Conservation (phyloP, 495 filamentous ascomycete genomes). For the Penicillium pulvis region DNA sequence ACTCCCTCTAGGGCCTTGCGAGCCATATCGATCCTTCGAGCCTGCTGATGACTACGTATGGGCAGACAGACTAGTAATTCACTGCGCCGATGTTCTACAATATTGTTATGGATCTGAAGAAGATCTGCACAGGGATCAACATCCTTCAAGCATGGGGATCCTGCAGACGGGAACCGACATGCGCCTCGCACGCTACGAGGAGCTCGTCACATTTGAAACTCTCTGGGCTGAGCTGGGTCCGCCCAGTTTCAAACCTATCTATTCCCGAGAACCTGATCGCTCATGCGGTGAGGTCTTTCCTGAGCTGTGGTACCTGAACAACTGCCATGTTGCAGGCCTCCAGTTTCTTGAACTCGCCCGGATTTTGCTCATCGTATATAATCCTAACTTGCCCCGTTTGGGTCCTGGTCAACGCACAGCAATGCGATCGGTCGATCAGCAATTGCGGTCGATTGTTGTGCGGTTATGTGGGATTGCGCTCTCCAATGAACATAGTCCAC, state of each 20-base stretch:
- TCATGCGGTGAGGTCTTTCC: slow-evolving; percentile 34
- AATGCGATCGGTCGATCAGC: slow-evolving; percentile 19
- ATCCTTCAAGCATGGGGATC: slow-evolving; percentile 11
- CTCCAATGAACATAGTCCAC: slow-evolving; percentile 30
- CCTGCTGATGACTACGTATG: slow-evolving; percentile 35
- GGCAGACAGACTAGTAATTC: slow-evolving; percentile 36
- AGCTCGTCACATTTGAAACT: slow-evolving; percentile 21
- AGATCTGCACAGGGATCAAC: slow-evolving; percentile 3
- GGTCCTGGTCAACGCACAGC: slow-evolving; percentile 28
- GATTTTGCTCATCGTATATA: slow-evolving; percentile 44
- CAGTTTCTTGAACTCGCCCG: slow-evolving; percentile 40
- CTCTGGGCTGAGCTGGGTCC: slow-evolving; percentile 20
- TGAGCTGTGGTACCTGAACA: slow-evolving; percentile 40
- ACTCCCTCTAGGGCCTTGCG: slow-evolving; percentile 23
- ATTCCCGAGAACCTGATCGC: slow-evolving; percentile 23
- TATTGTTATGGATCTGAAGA: slow-evolving; percentile 28
- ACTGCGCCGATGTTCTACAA: slow-evolving; percentile 35
- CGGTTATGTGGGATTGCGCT: slow-evolving; percentile 34
- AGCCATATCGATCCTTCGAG: slow-evolving; percentile 29
- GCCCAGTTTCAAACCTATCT: slow-evolving; percentile 29
- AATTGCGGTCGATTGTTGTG: slow-evolving; percentile 29
- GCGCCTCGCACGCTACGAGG: slow-evolving; percentile 22
- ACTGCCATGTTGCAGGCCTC: slow-evolving; percentile 38
- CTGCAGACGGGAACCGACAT: slow-evolving; percentile 11
- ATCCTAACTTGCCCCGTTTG: slow-evolving; percentile 38